phyloP scores from a whole-genome alignment of 495 filamentous ascomycete genomes.

The Hyaloscypha bicolor region DNA sequence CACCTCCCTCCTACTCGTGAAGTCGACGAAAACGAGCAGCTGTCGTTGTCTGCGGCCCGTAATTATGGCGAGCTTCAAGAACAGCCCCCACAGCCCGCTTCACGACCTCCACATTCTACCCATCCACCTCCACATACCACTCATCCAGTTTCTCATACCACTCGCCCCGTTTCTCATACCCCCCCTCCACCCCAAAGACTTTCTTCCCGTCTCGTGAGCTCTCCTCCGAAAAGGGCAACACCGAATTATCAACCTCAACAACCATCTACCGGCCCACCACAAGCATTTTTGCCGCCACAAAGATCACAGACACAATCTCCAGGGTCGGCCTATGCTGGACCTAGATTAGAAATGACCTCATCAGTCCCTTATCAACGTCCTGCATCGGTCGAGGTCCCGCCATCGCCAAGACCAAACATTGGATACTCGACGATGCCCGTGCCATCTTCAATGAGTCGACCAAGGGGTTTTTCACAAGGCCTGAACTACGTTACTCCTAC shows the following conservation, averaged over 20 bases:
- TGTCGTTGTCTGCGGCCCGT: constrained; percentile 34
- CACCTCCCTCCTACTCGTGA: constrained; percentile 55
- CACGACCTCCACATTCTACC: constrained; percentile 23
- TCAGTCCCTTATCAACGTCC: constrained; percentile 40
- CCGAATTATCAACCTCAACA: constrained; percentile 48
- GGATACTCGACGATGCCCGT: constrained; percentile 29
- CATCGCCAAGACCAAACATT: constrained; percentile 22
- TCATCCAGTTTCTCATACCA: constrained; percentile 37
- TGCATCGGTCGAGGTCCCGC: constrained; percentile 36
- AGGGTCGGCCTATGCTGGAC: constrained; percentile 40
- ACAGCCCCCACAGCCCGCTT: constrained; percentile 18
- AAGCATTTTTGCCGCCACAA: constrained; percentile 46
- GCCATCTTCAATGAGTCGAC: constrained; percentile 19
- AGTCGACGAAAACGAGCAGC: constrained; percentile 52
- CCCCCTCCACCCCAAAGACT: constrained; percentile 45
- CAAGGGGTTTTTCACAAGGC: constrained; percentile 44
- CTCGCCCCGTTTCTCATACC: constrained; percentile 37
- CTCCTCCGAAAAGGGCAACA: constrained; percentile 55
- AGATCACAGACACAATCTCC: constrained; percentile 90
- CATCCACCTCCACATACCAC: constrained; percentile 29
- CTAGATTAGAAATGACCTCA: constrained; percentile 30
- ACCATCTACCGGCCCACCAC: constrained; percentile 40
- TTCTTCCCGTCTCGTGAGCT: constrained; percentile 41
- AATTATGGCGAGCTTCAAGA: constrained; percentile 23
- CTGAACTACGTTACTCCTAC: constrained; percentile 63